Evolutionary conservation across 176 grass and related monocot species (phyloP), one percentile per base, ranked within the genome.

Genomic region (Aegilops longissima): DNA sequence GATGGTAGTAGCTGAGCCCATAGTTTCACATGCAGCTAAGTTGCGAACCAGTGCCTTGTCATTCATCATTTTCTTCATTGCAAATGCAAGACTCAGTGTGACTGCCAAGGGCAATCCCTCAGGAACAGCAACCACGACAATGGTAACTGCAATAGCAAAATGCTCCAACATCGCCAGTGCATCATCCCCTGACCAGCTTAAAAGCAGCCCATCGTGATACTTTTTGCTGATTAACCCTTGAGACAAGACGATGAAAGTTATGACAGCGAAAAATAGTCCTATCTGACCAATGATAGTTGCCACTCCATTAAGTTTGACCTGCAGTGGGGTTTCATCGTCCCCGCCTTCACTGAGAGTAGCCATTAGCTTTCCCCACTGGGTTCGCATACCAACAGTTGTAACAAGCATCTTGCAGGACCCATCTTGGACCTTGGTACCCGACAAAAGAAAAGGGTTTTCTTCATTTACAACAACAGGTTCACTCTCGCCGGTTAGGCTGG

Each of bases 41-140:
- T 99, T 71, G 29, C 92, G 97, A 35, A 99, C 94, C 27, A 99
- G 68, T 52, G 97, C 94, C 77, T 94, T 99, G 85, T 99, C 97
- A 93, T 99, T 94, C 97, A 99, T 99, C 97, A 99, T 99, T 87
- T 99, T 99, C 86, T 99, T 99, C 97, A 99, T 96, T 78, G 97
- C 94, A 85, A 99, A 99, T 64, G 94, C 97, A 58, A 99, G 97
- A 52, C 94, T 96, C 83, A 99, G 80, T 0, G 97, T 99, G 78
- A 99, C 97, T 69, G 97, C 97, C 80, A 99, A 92, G 42, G 97
- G 97, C 78, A 99, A 85, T 3, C 97, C 97, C 88, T 99, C 97
- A 73, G 97, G 97, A 82, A 99, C 97, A 81, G 97, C 97, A 54
- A 99, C 97, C 17, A 99, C 97, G 47, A 99, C 92, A 80, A 99